phyloP scores from a whole-genome alignment of 139 green algal species.

The Picochlorum sp. region DNA sequence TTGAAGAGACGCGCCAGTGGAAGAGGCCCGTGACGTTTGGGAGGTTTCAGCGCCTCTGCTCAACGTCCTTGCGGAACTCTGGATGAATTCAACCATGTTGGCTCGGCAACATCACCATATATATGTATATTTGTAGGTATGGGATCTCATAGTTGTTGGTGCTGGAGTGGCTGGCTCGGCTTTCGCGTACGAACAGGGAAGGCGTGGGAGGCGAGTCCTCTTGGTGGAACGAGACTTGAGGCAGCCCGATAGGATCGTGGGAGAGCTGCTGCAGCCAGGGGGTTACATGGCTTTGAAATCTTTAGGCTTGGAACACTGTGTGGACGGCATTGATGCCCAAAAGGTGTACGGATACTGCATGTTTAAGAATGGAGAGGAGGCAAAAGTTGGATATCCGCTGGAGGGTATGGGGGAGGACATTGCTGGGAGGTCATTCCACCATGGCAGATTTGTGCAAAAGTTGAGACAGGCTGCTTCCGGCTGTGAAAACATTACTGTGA shows the following conservation, averaged over 20 bases:
- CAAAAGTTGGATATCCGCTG: constrained; percentile 74
- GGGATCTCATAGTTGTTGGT: constrained; percentile 91
- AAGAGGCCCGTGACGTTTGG: no score
- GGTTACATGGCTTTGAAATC: constrained; percentile 85
- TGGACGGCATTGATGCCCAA: constrained; percentile 82
- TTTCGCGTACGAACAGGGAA: constrained; percentile 75
- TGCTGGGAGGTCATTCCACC: constrained; percentile 87
- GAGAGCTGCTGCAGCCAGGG: constrained; percentile 95
- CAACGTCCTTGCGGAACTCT: no score
- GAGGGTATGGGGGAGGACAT: constrained; percentile 65
- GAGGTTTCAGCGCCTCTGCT: no score
- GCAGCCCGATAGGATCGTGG: constrained; percentile 97
- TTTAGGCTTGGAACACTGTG: constrained; percentile 74
- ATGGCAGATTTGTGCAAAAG: constrained; percentile 90
- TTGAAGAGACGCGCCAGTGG: no score
- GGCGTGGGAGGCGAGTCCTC: constrained; percentile 67
- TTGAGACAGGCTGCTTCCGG: constrained; percentile 58
- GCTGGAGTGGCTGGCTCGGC: constrained; percentile 82
- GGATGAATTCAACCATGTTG: no score
- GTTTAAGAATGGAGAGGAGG: constrained; percentile 76
- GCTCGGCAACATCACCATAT: no score
- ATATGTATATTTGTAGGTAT: constrained; percentile 43
- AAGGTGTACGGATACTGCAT: constrained; percentile 92
- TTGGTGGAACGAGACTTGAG: constrained; percentile 85
- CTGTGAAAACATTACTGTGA: constrained; percentile 48